Base-by-base conservation (phyloP, 371 early-diverging fungal genomes). In the Mucor circinelloides region DNA sequence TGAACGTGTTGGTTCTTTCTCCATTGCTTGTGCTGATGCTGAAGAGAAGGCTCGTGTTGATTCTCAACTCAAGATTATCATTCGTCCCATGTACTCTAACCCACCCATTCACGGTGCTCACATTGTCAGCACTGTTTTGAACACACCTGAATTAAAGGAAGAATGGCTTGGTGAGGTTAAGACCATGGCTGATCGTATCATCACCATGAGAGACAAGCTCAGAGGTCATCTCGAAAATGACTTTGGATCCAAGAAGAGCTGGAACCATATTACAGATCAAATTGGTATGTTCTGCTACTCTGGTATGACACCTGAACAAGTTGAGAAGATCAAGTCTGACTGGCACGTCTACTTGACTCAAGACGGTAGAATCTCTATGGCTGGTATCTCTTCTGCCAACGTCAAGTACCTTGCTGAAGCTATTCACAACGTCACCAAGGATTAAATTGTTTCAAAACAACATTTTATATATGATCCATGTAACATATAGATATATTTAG, bases 251-350 rank as follows among this genome's bases (percentile, higher is more conserved):
- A 88, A 87, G 85, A 80, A 79, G 68, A 76, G 80, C 77, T 99
- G 99, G 99, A 84, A 88, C 71, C 99, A 99, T 82, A 94, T 99
- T 74, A 81, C 89, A 12, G 89, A 92, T 64, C 98, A 98, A 80
- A 97, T 97, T 70, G 98, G 98, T 76, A 98, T 98, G 98, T 98
- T 98, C 74, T 90, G 91, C 9, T 98, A 90, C 82, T 97, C 98
- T 6, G 98, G 98, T 6, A 77, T 97, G 46, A 87, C 72, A 32
- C 81, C 80, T 23, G 93, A 91, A 68, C 92, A 94, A 80, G 97
- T 96, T 50, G 94, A 92, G 75, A 83, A 90, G 66, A 80, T 99
- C 75, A 90, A 88, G 70, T 81, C 74, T 56, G 95, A 98, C 73
- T 94, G 89, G 87, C 94, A 95, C 71, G 89, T 99, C 58, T 99